Evolutionary conservation across 768 basidiomycete species (phyloP).

Genomic region (Macrolepiota albuminosa): DNA sequence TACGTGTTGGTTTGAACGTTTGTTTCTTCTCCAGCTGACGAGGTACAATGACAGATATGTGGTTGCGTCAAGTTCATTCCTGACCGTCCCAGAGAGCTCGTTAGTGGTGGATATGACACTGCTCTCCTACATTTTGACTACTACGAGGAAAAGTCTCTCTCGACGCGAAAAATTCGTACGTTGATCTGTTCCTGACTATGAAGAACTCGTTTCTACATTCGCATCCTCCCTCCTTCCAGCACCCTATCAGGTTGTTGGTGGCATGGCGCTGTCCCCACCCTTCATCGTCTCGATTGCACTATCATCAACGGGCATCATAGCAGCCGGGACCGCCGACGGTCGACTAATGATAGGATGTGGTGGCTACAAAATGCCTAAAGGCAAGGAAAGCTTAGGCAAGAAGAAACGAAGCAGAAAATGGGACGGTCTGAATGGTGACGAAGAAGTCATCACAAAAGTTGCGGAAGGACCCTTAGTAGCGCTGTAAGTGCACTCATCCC

Average conservation of each 20-base stretch:
- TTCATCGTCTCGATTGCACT: slow-evolving; percentile 65
- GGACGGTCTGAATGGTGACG: slow-evolving; percentile 57
- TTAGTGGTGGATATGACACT: slow-evolving; percentile 77
- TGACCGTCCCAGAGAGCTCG: slow-evolving; percentile 61
- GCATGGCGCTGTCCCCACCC: slow-evolving; percentile 65
- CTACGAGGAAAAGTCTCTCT: slow-evolving; percentile 48
- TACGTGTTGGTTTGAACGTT: slow-evolving; percentile 26
- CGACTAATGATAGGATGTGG: slow-evolving; percentile 65
- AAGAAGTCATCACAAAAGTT: slow-evolving; percentile 41
- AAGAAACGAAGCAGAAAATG: slow-evolving; percentile 64
- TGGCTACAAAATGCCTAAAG: slow-evolving; percentile 44
- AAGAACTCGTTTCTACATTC: neutral
- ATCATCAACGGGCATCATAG: slow-evolving; percentile 54
- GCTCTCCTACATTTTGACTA: slow-evolving; percentile 66
- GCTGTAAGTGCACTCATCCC: slow-evolving; percentile 38
- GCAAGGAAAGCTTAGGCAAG: slow-evolving; percentile 20
- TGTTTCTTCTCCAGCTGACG: neutral
- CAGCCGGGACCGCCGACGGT: slow-evolving; percentile 75
- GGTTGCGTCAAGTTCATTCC: slow-evolving; percentile 69
- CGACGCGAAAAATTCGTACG: slow-evolving; percentile 56
- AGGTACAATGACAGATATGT: slow-evolving; percentile 50
- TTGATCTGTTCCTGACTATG: slow-evolving; percentile 1
- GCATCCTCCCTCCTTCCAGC: slow-evolving; percentile 22
- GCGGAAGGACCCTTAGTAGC: slow-evolving; percentile 75
- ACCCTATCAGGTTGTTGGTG: slow-evolving; percentile 33